Evolutionary conservation across 176 grass and related monocot genomes (phyloP).

Genomic region (Oryza meridionalis): DNA sequence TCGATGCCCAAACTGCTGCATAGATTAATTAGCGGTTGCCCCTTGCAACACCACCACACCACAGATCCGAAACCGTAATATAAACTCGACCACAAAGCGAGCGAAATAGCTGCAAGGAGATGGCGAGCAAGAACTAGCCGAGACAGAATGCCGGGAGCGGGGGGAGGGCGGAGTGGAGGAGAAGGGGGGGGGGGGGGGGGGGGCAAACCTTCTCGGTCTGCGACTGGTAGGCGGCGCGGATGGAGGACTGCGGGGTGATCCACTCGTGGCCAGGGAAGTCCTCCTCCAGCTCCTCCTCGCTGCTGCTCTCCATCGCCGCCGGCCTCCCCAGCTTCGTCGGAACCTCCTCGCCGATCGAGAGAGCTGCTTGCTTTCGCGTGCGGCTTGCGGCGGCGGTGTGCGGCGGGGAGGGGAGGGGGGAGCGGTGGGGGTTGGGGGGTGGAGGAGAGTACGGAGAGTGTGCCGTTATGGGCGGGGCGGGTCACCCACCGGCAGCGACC

Average conservation of each 20-base stretch:
- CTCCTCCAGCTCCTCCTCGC: constrained; percentile 85
- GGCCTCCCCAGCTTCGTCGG: constrained; percentile 14
- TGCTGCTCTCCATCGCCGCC: constrained; percentile 87
- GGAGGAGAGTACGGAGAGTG: constrained; percentile 28
- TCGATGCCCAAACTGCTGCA: background rate
- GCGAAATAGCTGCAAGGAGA: background rate
- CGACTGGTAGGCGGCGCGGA: constrained; percentile 91
- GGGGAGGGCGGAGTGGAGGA: too few relatives aligned
- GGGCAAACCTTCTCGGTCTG: constrained; percentile 75
- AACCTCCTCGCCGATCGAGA: background rate
- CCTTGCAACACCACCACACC: constrained; percentile 11
- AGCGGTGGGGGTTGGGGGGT: background rate
- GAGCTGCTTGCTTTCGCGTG: background rate
- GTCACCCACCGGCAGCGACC: constrained; percentile 61
- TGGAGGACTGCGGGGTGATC: constrained; percentile 96
- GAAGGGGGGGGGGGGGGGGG: too few relatives aligned
- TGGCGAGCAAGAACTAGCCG: background rate
- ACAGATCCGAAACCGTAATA: constrained; percentile 34
- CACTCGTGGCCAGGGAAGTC: constrained; percentile 87
- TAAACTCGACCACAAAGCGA: background rate
- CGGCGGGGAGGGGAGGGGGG: background rate
- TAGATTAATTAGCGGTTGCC: background rate
- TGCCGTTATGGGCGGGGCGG: constrained; percentile 43
- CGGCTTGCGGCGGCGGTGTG: background rate
- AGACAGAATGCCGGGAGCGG: background rate